phyloP scores from a whole-genome alignment of 345 rosid species.

The Brassica napus region Da-Ae NC_063437.1:2444501-2445000 shows the following conservation, averaged over 20 bases:
- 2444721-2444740: constrained; percentile 64
- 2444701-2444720: constrained; percentile 61
- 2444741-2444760: constrained; percentile 62
- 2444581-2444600: constrained; percentile 66
- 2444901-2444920: constrained; percentile 46
- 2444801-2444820: constrained; percentile 52
- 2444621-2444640: constrained; percentile 82
- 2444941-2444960: constrained; percentile 58
- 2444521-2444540: constrained; percentile 67
- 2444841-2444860: constrained; percentile 62
- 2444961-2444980: constrained; percentile 54
- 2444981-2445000: constrained; percentile 57
- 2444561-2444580: constrained; percentile 61
- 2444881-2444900: constrained; percentile 17
- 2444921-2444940: constrained; percentile 56
- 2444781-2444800: constrained; percentile 55
- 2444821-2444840: constrained; percentile 56
- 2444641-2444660: constrained; percentile 74
- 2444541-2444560: constrained; percentile 83
- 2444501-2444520: constrained; percentile 79
- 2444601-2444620: constrained; percentile 90
- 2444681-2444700: constrained; percentile 73
- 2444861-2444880: constrained; percentile 51
- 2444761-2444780: constrained; percentile 63
- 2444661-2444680: constrained; percentile 67